A percentile compares a stretch with the other conserved stretches of the same genome.
Evolutionary conservation across 768 basidiomycete species (phyloP).

Genomic region (Russula virescens): DNA sequence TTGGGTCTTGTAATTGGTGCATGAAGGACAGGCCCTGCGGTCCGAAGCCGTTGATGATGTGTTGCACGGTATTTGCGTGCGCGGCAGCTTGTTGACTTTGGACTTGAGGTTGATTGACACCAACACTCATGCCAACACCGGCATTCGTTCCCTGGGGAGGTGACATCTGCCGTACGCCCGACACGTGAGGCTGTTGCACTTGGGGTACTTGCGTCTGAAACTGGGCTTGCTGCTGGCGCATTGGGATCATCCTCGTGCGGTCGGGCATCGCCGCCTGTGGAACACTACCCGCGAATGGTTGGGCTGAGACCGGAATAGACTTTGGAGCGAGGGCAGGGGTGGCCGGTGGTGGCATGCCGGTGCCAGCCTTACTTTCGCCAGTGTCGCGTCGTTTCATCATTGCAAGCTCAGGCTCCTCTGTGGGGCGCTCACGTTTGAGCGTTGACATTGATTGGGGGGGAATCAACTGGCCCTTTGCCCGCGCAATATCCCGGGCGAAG

Average conservation of each 20-base stretch:
- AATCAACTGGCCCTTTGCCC: constrained; percentile 28
- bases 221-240: constrained; percentile 20
- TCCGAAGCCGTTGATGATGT: constrained; percentile 13
- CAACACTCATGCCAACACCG: neutral
- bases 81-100: constrained; percentile 4
- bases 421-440: constrained; percentile 58
- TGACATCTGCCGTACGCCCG: constrained; percentile 20
- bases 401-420: constrained; percentile 44
- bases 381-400: constrained; percentile 68
- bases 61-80: constrained; percentile 9
- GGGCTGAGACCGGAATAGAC: constrained; percentile 4
- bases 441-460: constrained; percentile 27
- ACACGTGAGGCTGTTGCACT: constrained; percentile 1
- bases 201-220: constrained; percentile 11
- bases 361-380: constrained; percentile 50
- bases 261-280: constrained; percentile 10
- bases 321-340: constrained; percentile 9
- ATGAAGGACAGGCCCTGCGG: constrained; percentile 13
- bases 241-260: constrained; percentile 10
- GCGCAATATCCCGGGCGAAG: constrained; percentile 47
- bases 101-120: constrained; percentile 1
- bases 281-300: neutral
- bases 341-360: constrained; percentile 29
- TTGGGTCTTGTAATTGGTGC: constrained; percentile 24
- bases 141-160: constrained; percentile 11